phyloP scores from a whole-genome alignment of 176 grass and related monocot genomes.

The Oryza glumipatula region DNA sequence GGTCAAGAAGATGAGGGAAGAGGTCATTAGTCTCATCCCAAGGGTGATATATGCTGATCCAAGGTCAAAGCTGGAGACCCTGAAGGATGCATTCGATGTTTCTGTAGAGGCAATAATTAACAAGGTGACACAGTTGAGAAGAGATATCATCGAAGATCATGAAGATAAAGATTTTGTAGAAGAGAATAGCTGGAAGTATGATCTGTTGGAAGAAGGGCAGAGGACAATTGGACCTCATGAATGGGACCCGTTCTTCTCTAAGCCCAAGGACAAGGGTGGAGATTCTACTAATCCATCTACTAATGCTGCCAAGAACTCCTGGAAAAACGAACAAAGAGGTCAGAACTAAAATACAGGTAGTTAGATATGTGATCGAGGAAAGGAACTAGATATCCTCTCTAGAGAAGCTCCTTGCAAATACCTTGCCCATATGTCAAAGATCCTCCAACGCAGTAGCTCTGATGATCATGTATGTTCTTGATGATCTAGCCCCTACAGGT shows the following conservation, averaged over 20 bases:
- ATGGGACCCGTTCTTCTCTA: conserved; percentile 99
- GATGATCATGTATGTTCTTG: conserved; percentile 41
- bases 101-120: conserved; percentile 76
- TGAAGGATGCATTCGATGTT: conserved; percentile 93
- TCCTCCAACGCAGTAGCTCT: conserved; percentile 11
- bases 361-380: conserved; percentile 19
- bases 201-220: conserved; percentile 73
- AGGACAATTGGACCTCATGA: conserved; percentile 65
- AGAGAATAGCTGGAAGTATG: conserved; percentile 96
- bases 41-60: conserved; percentile 91
- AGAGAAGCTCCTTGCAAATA: conserved; percentile 42
- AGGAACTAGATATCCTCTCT: background rate
- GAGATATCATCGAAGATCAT: conserved; percentile 60
- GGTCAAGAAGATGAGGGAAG: conserved; percentile 76
- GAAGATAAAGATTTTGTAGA: conserved; percentile 89
- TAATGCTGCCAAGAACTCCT: conserved; percentile 84
- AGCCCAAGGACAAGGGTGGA: conserved; percentile 72
- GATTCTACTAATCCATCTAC: conserved; percentile 60
- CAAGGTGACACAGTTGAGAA: conserved; percentile 83
- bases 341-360: conserved; percentile 41
- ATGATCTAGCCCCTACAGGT: conserved; percentile 49
- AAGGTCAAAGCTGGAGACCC: conserved; percentile 82
- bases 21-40: conserved; percentile 91
- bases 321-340: conserved; percentile 74
- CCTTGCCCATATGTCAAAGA: conserved; percentile 25